Conservation (phyloP, 2,329 filamentous ascomycete species). For the Phaeosphaeriaceae sp. region DNA sequence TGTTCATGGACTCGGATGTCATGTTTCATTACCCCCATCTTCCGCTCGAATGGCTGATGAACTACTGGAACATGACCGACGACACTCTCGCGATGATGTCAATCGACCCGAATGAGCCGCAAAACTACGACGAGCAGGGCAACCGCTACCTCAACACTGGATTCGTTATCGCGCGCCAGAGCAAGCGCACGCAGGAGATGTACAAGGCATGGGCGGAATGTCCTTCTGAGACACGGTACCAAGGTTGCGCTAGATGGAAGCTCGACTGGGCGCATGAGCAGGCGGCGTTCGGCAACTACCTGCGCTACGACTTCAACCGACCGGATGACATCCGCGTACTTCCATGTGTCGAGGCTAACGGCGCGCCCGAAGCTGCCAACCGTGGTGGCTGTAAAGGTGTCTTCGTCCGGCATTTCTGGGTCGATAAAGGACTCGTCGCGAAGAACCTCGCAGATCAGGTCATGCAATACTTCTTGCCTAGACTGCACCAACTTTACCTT, state of each 20-base stretch:
- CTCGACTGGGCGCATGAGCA: conserved; percentile 48
- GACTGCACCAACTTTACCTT: conserved; percentile 43
- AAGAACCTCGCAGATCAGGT: conserved; percentile 42
- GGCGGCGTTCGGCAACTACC: conserved; percentile 48
- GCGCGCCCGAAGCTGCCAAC: conserved; percentile 42
- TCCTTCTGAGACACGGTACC: conserved; percentile 43
- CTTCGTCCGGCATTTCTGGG: conserved; percentile 50
- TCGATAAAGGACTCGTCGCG: conserved; percentile 42
- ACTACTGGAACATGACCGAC: conserved; percentile 57
- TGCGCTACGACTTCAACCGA: conserved; percentile 48
- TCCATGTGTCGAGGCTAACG: conserved; percentile 49
- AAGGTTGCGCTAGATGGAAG: conserved; percentile 46
- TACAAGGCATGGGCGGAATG: conserved; percentile 49
- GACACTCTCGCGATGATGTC: conserved; percentile 57
- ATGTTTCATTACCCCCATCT: conserved; percentile 56
- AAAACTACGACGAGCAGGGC: conserved; percentile 52
- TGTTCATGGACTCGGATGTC: conserved; percentile 60
- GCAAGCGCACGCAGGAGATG: conserved; percentile 47
- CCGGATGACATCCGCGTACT: conserved; percentile 47
- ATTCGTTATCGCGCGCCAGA: conserved; percentile 53
- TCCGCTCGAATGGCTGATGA: conserved; percentile 59
- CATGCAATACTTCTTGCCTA: conserved; percentile 47
- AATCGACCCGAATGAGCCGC: conserved; percentile 52
- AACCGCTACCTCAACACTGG: conserved; percentile 54
- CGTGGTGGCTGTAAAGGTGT: conserved; percentile 47